phyloP scores from a whole-genome alignment of 2,329 filamentous ascomycete genomes.

The Pyrenochaeta sp. region DNA sequence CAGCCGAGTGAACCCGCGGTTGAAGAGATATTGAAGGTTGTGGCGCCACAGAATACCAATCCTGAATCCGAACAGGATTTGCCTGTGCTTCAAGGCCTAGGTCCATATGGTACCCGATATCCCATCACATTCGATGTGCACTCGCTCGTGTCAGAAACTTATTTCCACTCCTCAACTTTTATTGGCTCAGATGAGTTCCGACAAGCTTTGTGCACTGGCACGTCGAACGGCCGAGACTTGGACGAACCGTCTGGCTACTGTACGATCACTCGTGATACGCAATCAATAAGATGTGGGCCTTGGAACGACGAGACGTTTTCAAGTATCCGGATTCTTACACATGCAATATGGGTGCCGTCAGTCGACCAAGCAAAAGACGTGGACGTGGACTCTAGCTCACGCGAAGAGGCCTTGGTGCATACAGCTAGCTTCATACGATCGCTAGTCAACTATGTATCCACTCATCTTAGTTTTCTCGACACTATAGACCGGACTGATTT shows the following conservation, averaged over 20 bases:
- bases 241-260: slow-evolving; percentile 52
- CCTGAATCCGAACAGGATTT: slow-evolving; percentile 9
- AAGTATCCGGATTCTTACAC: slow-evolving; percentile 28
- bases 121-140: slow-evolving; percentile 62
- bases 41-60: slow-evolving; percentile 6
- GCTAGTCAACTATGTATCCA: slow-evolving; percentile 59
- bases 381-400: background rate
- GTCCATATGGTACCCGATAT: slow-evolving; percentile 59
- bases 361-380: slow-evolving; percentile 1
- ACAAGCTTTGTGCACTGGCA: slow-evolving; percentile 48
- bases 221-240: slow-evolving; percentile 47
- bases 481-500: slow-evolving; percentile 62
- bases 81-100: slow-evolving; percentile 53
- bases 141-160: slow-evolving; percentile 61
- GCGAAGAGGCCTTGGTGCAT: slow-evolving; percentile 9
- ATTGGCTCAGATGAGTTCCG: slow-evolving; percentile 65
- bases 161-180: slow-evolving; percentile 65
- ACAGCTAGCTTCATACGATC: slow-evolving; percentile 51
- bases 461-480: slow-evolving; percentile 62
- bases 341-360: slow-evolving; percentile 11
- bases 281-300: slow-evolving; percentile 56
- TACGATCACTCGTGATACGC: slow-evolving; percentile 48
- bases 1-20: slow-evolving; percentile 52
- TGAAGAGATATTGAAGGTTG: slow-evolving; percentile 21
- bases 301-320: slow-evolving; percentile 66